phyloP scores from a whole-genome alignment of 2,329 filamentous ascomycete genomes.

The Diaporthe citriasiana region DNA sequence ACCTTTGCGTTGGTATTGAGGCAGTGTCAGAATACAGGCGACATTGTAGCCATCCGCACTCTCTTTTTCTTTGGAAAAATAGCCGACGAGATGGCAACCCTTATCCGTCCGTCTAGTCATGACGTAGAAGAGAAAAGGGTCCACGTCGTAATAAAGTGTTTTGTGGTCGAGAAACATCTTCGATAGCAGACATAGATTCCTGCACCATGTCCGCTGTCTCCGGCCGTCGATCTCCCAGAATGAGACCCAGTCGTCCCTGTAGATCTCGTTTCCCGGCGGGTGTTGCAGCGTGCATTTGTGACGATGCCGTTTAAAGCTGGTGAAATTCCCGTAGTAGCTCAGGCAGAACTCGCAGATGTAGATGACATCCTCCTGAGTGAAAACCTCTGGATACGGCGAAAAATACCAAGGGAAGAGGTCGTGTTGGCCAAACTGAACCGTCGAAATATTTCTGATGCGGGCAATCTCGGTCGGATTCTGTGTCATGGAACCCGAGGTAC shows the following conservation, averaged over 20 bases:
- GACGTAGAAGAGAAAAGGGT: constrained; percentile 98
- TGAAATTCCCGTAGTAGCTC: constrained; percentile 86
- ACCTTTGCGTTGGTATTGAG: constrained; percentile 95
- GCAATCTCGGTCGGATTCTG: constrained; percentile 98
- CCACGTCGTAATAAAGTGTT: constrained; percentile 99
- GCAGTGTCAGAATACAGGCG: constrained; percentile 95
- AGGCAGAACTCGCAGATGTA: constrained; percentile 99
- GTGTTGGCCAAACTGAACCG: constrained; percentile 91
- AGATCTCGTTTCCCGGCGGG: constrained; percentile 97
- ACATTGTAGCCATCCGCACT: constrained; percentile 97
- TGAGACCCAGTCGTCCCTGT: constrained; percentile 91
- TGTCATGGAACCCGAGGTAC: constrained; percentile 97
- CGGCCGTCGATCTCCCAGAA: constrained; percentile 98
- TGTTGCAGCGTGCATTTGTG: constrained; percentile 92
- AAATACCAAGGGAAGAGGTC: constrained; percentile 99
- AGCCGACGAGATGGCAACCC: constrained; percentile 97
- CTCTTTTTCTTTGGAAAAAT: constrained; percentile 99
- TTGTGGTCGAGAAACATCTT: constrained; percentile 99
- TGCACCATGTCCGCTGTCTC: constrained; percentile 94
- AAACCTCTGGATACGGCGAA: constrained; percentile 92
- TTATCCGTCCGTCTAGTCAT: constrained; percentile 92
- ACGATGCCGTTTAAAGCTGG: constrained; percentile 87
- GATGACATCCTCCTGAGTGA: constrained; percentile 89
- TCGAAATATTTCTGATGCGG: constrained; percentile 93
- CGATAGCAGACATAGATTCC: constrained; percentile 92